Conservation (phyloP, 768 basidiomycete species). For the Pisolithus tinctorius region DNA sequence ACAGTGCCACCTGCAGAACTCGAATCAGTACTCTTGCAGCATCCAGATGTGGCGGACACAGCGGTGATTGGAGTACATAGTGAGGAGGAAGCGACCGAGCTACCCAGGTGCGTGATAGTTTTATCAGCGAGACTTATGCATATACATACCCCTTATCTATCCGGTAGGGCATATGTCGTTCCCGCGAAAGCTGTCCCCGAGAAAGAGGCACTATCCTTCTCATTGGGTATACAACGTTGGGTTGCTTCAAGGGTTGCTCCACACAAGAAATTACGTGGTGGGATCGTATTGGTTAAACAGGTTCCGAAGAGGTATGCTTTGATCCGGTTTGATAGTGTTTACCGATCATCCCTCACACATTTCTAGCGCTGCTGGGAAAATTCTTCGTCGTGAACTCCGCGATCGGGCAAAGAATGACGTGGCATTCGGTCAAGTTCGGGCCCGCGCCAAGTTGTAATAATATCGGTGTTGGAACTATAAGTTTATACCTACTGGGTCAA, state of each 20-base stretch:
- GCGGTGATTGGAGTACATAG: conserved; percentile 75
- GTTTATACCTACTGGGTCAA: neutral
- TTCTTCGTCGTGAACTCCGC: conserved; percentile 70
- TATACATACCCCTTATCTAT: neutral
- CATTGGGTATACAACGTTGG: conserved; percentile 55
- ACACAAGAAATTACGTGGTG: conserved; percentile 78
- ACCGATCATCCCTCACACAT: neutral
- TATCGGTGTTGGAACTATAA: neutral
- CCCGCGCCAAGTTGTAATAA: conserved; percentile 13
- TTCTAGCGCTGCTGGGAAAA: conserved; percentile 78
- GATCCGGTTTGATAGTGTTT: neutral
- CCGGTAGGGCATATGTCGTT: conserved; percentile 53
- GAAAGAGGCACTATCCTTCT: conserved; percentile 29
- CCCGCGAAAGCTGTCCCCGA: conserved; percentile 11
- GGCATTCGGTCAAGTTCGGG: conserved; percentile 17
- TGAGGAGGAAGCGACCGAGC: conserved; percentile 67
- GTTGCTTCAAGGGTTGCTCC: conserved; percentile 58
- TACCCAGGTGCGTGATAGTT: conserved; percentile 48
- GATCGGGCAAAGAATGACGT: conserved; percentile 56
- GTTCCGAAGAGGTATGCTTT: conserved; percentile 24
- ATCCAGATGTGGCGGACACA: conserved; percentile 70
- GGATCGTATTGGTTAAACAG: conserved; percentile 50
- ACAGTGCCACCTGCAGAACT: conserved; percentile 83
- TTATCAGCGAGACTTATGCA: neutral
- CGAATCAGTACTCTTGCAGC: conserved; percentile 66